Percentiles rank a stretch among this genome's conserved stretches.
phyloP scores from a whole-genome alignment of 306 rosid genomes.

The Mimosa pudica region DNA sequence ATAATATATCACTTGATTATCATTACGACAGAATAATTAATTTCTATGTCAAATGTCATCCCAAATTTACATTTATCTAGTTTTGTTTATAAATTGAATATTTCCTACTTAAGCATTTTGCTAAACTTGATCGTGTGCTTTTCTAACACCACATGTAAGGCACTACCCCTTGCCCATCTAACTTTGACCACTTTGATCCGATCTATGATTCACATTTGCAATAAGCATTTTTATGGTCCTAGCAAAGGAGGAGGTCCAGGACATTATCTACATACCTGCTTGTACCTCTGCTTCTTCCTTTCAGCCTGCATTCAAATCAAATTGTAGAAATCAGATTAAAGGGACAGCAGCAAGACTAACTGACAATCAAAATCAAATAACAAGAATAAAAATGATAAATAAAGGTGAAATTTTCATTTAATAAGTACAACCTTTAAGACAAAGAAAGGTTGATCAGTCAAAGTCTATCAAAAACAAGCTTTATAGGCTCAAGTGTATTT shows the following conservation, averaged over 20 bases:
- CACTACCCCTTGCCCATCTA: background rate
- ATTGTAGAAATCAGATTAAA: constrained; percentile 21
- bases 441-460: background rate
- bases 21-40: background rate
- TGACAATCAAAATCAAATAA: background rate
- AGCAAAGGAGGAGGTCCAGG: background rate
- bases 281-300: constrained; percentile 49
- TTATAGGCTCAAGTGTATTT: background rate
- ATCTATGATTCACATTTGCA: background rate
- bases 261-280: constrained; percentile 49
- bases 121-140: background rate
- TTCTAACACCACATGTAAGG: background rate
- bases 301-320: constrained; percentile 62
- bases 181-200: background rate
- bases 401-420: background rate
- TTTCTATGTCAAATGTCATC: background rate
- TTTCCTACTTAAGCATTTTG: background rate
- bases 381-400: background rate
- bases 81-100: background rate
- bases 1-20: too few relatives aligned
- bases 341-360: constrained; percentile 22
- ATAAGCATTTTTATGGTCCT: background rate
- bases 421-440: background rate
- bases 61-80: background rate
- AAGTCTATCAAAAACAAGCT: background rate